phyloP scores from a whole-genome alignment of 129 eudicot genomes.

The Lactuca sativa region DNA sequence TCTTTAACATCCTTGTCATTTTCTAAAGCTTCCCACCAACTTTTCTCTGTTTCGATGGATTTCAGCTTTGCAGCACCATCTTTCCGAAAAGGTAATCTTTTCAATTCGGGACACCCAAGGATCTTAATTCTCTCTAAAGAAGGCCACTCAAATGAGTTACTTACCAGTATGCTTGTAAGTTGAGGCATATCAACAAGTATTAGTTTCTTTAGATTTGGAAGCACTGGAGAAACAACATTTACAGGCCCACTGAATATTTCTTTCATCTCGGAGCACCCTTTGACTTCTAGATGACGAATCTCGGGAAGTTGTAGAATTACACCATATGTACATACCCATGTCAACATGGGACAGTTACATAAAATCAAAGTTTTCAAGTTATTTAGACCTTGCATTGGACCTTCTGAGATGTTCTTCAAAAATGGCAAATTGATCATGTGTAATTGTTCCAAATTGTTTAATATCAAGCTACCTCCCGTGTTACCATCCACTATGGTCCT shows the following conservation, averaged over 20 bases:
- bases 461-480: conserved; percentile 3
- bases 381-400: conserved; percentile 20
- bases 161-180: conserved; percentile 10
- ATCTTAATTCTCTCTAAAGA: conserved; percentile 25
- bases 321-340: conserved; percentile 11
- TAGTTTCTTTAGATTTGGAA: conserved; percentile 27
- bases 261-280: conserved; percentile 14
- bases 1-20: conserved; percentile 13
- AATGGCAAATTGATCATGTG: conserved; percentile 23
- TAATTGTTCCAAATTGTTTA: conserved; percentile 19
- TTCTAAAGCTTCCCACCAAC: conserved; percentile 33
- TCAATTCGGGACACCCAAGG: conserved; percentile 17
- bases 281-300: conserved; percentile 20
- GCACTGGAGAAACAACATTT: not conserved
- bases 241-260: conserved; percentile 3
- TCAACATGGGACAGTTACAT: conserved; percentile 15
- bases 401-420: conserved; percentile 21
- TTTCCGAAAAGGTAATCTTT: conserved; percentile 26
- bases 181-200: conserved; percentile 31
- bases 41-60: conserved; percentile 22
- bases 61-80: conserved; percentile 8
- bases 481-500: conserved; percentile 22
- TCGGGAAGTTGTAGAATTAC: conserved; percentile 19
- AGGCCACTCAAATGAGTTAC: conserved; percentile 28
- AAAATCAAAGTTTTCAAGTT: conserved; percentile 24